These are phyloP conservation scores for Esteya vermicola DNA, from an alignment of 2,329 filamentous ascomycete species.

Conservation along the genomic window DNA sequence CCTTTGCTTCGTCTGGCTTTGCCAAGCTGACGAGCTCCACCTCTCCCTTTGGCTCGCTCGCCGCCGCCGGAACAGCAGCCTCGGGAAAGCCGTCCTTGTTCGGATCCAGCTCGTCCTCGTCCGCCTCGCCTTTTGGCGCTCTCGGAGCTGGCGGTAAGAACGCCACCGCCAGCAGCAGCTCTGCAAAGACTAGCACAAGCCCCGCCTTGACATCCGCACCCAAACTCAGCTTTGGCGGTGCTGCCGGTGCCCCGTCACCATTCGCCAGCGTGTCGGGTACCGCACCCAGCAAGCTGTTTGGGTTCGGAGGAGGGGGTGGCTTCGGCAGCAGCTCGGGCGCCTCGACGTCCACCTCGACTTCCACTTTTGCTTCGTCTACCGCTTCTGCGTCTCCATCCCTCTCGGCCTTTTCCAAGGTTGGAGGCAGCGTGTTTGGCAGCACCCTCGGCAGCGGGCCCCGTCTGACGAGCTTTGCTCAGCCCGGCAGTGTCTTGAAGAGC, in stretches of 20 bases:
- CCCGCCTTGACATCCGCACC: slow-evolving; percentile 19
- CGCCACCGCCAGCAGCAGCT: too few relatives aligned
- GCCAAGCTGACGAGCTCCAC: slow-evolving; percentile 48
- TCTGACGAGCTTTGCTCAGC: slow-evolving; percentile 57
- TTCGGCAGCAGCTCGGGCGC: slow-evolving; percentile 36
- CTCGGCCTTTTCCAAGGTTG: too few relatives aligned
- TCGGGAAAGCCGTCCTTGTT: slow-evolving; percentile 34
- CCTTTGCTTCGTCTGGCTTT: slow-evolving; percentile 56
- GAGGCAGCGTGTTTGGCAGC: slow-evolving; percentile 28
- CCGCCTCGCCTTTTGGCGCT: slow-evolving; percentile 20
- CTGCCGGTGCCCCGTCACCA: slow-evolving; percentile 24
- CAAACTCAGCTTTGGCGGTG: slow-evolving; percentile 34
- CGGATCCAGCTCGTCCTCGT: slow-evolving; percentile 22
- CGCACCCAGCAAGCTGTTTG: slow-evolving; percentile 2
- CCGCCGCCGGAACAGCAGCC: slow-evolving; percentile 26
- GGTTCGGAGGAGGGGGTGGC: slow-evolving; percentile 5
- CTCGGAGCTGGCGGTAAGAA: too few relatives aligned
- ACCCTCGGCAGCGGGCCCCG: slow-evolving; percentile 26
- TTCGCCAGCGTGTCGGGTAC: slow-evolving; percentile 22
- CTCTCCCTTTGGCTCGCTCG: slow-evolving; percentile 50
- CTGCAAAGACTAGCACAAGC: slow-evolving; percentile 16
- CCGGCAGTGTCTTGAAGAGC: slow-evolving; percentile 36
- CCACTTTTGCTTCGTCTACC: too few relatives aligned
- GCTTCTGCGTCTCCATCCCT: too few relatives aligned
- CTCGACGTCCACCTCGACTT: too few relatives aligned